These are phyloP conservation scores for Corylus avellana DNA, from an alignment of 306 rosid species.

Conservation along the genomic window DNA sequence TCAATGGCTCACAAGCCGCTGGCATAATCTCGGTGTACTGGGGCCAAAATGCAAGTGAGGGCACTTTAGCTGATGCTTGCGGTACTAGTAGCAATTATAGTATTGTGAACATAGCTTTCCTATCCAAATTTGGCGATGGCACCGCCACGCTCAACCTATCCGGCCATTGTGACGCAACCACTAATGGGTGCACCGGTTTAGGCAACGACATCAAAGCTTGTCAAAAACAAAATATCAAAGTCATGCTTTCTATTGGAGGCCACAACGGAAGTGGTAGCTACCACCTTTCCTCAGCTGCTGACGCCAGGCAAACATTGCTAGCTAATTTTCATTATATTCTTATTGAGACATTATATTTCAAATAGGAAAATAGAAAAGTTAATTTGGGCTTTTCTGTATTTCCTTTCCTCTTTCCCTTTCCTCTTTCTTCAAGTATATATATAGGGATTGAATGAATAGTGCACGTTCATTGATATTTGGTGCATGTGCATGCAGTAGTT, in stretches of 20 bases:
- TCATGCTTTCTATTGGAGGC: conserved; percentile 16
- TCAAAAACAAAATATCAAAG: conserved; percentile 12
- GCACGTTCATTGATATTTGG: no score
- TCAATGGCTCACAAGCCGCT: not conserved
- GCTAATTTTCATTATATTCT: no score
- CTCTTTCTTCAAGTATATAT: no score
- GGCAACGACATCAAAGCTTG: conserved; percentile 13
- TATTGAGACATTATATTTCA: no score
- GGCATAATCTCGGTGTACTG: conserved; percentile 17
- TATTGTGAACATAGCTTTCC: conserved; percentile 14
- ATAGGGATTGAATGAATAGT: not conserved
- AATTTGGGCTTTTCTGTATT: no score
- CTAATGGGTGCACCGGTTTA: not conserved
- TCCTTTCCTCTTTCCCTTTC: no score
- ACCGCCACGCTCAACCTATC: not conserved
- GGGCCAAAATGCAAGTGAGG: conserved; percentile 14
- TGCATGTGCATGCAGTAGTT: not conserved
- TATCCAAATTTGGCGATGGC: conserved; percentile 17
- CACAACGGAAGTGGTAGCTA: not conserved
- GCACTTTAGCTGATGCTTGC: conserved; percentile 13
- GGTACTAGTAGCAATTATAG: conserved; percentile 1
- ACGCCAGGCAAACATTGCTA: not conserved
- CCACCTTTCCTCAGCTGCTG: not conserved
- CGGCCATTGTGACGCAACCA: conserved; percentile 12
- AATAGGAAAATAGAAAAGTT: no score